Evolutionary conservation across 352 stramenopile genomes (phyloP).

Genomic region (Phytopythium aichiense): DNA sequence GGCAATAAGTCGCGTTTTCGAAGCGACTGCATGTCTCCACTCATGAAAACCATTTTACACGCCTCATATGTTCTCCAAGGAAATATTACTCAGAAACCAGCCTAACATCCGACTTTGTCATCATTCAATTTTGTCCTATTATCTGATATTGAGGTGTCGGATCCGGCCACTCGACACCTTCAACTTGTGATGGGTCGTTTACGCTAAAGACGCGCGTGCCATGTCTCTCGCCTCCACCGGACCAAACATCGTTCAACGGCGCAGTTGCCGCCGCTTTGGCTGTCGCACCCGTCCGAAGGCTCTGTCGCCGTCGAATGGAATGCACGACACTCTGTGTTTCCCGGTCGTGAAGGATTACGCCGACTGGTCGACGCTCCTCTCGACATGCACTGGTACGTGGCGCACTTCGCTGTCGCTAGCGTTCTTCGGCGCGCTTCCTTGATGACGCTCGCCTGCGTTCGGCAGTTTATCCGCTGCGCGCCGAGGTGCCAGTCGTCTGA

Average conservation of each 20-base stretch:
- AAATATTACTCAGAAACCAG: neutral
- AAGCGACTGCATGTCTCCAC: neutral
- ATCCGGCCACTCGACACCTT: neutral
- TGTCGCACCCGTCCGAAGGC: neutral
- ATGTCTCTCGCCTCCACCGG: constrained; percentile 2
- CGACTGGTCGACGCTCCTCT: neutral
- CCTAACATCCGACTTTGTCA: neutral
- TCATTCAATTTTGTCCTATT: neutral
- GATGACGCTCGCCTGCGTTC: neutral
- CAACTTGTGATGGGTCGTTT: constrained; percentile 5
- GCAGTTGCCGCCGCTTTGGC: neutral
- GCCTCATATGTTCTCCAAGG: neutral
- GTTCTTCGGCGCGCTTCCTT: constrained; percentile 2
- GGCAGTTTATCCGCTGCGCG: neutral
- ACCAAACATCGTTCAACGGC: constrained; percentile 2
- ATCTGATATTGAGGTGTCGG: neutral
- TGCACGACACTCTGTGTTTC: too few relatives aligned
- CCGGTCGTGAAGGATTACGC: neutral
- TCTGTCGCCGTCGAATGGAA: too few relatives aligned
- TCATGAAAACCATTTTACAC: neutral
- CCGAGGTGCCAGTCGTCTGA: neutral
- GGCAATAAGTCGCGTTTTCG: constrained; percentile 4
- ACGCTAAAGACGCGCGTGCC: neutral
- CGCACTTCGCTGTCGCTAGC: neutral
- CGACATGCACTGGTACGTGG: neutral